Conservation (phyloP, 208 protist genomes). For the Trypanosoma melophagium region DNA sequence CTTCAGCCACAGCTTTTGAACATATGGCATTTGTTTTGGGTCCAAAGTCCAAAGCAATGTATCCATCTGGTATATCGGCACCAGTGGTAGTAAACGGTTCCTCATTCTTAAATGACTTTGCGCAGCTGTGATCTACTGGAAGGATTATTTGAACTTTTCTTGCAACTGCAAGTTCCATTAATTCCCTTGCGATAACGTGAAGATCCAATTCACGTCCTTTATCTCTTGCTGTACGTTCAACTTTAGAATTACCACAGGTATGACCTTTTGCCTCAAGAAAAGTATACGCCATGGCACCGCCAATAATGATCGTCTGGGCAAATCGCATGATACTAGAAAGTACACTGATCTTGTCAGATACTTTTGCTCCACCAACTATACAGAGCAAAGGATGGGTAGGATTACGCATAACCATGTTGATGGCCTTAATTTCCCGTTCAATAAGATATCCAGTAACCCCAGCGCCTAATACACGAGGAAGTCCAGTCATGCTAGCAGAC, state of each 20-base stretch:
- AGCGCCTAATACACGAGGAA: slow-evolving; percentile 85
- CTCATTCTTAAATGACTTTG: slow-evolving; percentile 90
- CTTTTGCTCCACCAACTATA: slow-evolving; percentile 97
- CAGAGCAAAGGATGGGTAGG: slow-evolving; percentile 92
- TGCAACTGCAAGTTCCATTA: slow-evolving; percentile 85
- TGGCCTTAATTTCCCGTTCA: slow-evolving; percentile 98
- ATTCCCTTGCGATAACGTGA: slow-evolving; percentile 62
- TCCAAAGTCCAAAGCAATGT: slow-evolving; percentile 97
- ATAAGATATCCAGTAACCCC: slow-evolving; percentile 98
- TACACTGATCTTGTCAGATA: slow-evolving; percentile 99
- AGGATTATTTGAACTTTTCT: slow-evolving; percentile 97
- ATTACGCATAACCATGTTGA: slow-evolving; percentile 94
- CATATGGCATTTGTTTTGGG: slow-evolving; percentile 90
- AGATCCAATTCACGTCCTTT: slow-evolving; percentile 84
- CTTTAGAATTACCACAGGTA: slow-evolving; percentile 94
- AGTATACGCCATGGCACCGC: slow-evolving; percentile 99
- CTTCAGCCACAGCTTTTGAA: slow-evolving; percentile 54
- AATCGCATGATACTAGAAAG: slow-evolving; percentile 98
- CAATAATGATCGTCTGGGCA: slow-evolving; percentile 98
- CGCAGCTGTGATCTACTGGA: slow-evolving; percentile 97
- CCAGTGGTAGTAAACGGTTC: slow-evolving; percentile 73
- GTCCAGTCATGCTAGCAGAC: slow-evolving; percentile 93
- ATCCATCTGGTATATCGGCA: slow-evolving; percentile 75
- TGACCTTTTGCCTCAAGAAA: slow-evolving; percentile 93
- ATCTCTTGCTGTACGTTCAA: slow-evolving; percentile 89